Percentiles rank a stretch among this genome's conserved stretches.
These are phyloP conservation scores for Blastobotrys elegans DNA, from an alignment of 1,139 yeast genomes.

Conservation along the genomic window DNA sequence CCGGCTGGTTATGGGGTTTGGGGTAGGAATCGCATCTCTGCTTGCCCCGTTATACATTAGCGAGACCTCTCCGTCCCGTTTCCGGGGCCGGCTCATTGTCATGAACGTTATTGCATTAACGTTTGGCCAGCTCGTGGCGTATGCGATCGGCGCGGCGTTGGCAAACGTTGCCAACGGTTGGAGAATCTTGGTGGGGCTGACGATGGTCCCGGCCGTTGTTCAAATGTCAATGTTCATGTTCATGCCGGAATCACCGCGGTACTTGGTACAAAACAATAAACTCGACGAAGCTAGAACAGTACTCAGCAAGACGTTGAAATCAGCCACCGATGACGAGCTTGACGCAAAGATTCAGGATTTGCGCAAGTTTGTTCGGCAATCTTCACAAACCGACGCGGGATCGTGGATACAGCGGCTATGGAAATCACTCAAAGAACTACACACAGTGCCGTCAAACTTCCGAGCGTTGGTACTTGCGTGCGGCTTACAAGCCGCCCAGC, in stretches of 20 bases:
- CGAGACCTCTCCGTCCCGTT: constrained; percentile 87
- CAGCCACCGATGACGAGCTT: constrained; percentile 28
- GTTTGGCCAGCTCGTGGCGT: constrained; percentile 88
- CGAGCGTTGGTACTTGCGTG: constrained; percentile 86
- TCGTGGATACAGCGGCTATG: constrained; percentile 18
- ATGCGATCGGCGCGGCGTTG: constrained; percentile 89
- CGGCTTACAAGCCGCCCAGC: constrained; percentile 92
- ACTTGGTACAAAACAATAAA: constrained; percentile 65
- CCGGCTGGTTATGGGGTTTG: constrained; percentile 87
- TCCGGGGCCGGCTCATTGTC: constrained; percentile 66
- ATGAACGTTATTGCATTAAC: constrained; percentile 70
- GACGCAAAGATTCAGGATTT: constrained; percentile 24
- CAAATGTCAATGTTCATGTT: constrained; percentile 76
- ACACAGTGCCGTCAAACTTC: constrained; percentile 72
- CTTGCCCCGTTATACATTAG: constrained; percentile 87
- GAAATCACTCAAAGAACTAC: constrained; percentile 53
- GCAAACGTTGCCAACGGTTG: constrained; percentile 74
- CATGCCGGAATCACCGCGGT: constrained; percentile 95
- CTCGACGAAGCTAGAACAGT: constrained; percentile 63
- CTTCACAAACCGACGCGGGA: constrained; percentile 7
- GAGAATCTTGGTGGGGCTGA: constrained; percentile 86
- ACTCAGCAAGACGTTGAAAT: constrained; percentile 43
- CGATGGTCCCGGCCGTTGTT: constrained; percentile 77
- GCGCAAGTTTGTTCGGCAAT: constrained; percentile 17
- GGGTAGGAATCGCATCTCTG: constrained; percentile 88